A percentile compares a stretch with the other conserved stretches of the same genome.
Evolutionary conservation across 2,329 filamentous ascomycete species (phyloP).

Genomic region (Madurella fahalii): DNA sequence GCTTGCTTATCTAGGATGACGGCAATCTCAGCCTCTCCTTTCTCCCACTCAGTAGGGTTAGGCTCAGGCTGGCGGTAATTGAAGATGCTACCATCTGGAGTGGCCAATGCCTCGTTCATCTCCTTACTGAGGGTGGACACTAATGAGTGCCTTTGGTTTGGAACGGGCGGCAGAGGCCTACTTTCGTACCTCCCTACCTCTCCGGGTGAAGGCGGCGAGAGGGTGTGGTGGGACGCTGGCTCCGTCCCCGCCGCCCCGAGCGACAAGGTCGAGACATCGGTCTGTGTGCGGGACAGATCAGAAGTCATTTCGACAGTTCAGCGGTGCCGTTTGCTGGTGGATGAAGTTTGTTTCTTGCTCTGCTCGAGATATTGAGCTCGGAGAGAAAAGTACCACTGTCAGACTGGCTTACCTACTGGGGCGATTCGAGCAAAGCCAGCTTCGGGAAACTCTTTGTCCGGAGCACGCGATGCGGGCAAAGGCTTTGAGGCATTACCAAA

Average conservation of each 20-base stretch:
- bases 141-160: conserved; percentile 15
- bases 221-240: not conserved
- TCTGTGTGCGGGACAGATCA: not conserved
- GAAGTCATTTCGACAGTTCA: not conserved
- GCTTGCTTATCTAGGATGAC: conserved; percentile 6
- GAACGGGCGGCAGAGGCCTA: conserved; percentile 28
- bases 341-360: not conserved
- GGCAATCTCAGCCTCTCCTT: conserved; percentile 10
- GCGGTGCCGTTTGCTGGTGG: too few relatives aligned
- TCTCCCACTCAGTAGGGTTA: conserved; percentile 3
- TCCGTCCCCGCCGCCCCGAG: not conserved
- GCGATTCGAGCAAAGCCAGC: too few relatives aligned
- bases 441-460: too few relatives aligned
- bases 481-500: not conserved
- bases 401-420: too few relatives aligned
- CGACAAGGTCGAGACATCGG: conserved; percentile 2
- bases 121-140: conserved; percentile 24
- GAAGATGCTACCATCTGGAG: conserved; percentile 9
- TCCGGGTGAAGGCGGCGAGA: conserved; percentile 10
- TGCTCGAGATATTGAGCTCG: not conserved
- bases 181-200: conserved; percentile 24
- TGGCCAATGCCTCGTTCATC: conserved; percentile 19
- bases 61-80: not conserved
- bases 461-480: too few relatives aligned
- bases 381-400: not conserved